Conservation (phyloP, 257 asterid species). For the Ocimum tenuiflorum region DNA sequence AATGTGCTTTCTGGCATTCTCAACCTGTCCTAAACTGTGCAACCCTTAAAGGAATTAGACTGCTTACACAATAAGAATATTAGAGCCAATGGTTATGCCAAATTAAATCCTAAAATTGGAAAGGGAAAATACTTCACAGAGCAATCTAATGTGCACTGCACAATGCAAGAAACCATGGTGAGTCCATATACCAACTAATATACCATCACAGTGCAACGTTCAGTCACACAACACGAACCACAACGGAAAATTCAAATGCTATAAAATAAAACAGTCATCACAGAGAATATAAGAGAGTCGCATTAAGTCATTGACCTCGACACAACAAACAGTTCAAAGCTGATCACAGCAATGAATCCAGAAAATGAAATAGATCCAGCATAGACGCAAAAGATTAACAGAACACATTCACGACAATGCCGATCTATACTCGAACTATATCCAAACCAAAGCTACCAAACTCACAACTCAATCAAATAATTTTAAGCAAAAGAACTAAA, state of each 20-base stretch:
- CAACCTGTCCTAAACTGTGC: slow-evolving; percentile 77
- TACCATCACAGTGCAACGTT: too few relatives aligned
- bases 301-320: background rate
- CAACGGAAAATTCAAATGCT: too few relatives aligned
- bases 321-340: slow-evolving; percentile 21
- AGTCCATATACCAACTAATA: too few relatives aligned
- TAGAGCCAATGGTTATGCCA: slow-evolving; percentile 6
- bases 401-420: background rate
- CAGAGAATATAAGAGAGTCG: too few relatives aligned
- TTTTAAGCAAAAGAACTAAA: background rate
- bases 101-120: background rate
- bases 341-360: slow-evolving; percentile 17
- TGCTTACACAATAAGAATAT: slow-evolving; percentile 11
- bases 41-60: slow-evolving; percentile 37
- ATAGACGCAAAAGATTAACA: background rate
- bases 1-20: slow-evolving; percentile 53
- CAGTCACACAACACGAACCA: too few relatives aligned
- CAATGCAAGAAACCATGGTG: too few relatives aligned
- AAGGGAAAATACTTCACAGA: background rate
- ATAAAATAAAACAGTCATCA: too few relatives aligned
- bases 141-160: background rate
- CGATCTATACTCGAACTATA: slow-evolving; percentile 16
- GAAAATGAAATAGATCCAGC: slow-evolving; percentile 17
- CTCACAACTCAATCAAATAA: background rate
- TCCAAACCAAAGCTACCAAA: slow-evolving; percentile 10